phyloP scores from a whole-genome alignment of 163 green algal genomes.

The Chlamydomonas reinhardtii region DNA sequence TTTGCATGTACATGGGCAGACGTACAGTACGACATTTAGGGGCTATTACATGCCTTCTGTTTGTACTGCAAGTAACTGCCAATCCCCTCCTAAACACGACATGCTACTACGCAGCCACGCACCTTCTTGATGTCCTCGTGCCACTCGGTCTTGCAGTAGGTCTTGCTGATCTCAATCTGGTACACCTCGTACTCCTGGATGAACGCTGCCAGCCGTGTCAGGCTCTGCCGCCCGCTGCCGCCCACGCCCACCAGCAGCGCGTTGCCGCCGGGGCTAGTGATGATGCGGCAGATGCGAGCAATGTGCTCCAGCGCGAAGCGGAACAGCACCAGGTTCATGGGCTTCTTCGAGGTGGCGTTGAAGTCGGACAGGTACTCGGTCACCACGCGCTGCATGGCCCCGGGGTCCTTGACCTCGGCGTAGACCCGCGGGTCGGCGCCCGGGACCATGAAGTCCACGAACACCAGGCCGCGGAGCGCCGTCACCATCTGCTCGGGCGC shows the following conservation, averaged over 20 bases:
- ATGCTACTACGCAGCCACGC: no score
- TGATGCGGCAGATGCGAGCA: slow-evolving; percentile 77
- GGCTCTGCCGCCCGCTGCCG: slow-evolving; percentile 73
- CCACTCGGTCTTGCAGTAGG: slow-evolving; percentile 79
- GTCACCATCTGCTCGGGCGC: slow-evolving; percentile 53
- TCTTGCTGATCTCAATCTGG: slow-evolving; percentile 84
- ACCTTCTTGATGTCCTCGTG: slow-evolving; percentile 76
- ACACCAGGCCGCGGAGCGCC: slow-evolving; percentile 72
- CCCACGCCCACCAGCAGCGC: slow-evolving; percentile 82
- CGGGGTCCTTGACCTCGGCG: slow-evolving; percentile 59
- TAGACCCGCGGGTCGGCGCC: slow-evolving; percentile 64
- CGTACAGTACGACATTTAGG: no score
- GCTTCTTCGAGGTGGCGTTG: slow-evolving; percentile 82
- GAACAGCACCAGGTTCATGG: slow-evolving; percentile 78
- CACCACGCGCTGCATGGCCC: slow-evolving; percentile 60
- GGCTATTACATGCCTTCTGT: no score
- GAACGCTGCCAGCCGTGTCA: slow-evolving; percentile 78
- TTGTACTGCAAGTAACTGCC: no score
- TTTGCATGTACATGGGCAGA: no score
- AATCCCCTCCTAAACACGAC: no score
- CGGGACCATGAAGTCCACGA: slow-evolving; percentile 81
- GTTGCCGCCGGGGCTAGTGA: slow-evolving; percentile 77
- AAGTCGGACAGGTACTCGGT: slow-evolving; percentile 78
- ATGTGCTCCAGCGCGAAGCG: slow-evolving; percentile 84
- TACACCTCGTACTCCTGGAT: slow-evolving; percentile 78